Evolutionary conservation across 2,329 filamentous ascomycete species (phyloP).

Genomic region (Ascochyta clinopodiicola): DNA sequence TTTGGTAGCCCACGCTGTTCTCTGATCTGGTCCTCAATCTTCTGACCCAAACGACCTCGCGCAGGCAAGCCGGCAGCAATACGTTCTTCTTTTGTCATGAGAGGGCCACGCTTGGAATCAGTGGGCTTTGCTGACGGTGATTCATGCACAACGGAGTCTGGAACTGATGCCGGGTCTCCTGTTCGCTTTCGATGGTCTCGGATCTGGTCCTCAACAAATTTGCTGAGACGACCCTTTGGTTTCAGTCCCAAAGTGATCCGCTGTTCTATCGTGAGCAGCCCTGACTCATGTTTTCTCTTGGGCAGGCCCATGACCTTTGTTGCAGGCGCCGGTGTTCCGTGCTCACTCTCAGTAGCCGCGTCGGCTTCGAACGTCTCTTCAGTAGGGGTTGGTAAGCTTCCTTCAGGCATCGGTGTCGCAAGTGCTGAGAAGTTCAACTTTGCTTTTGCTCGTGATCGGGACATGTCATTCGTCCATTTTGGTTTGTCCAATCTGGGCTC

Average conservation of each 20-base stretch:
- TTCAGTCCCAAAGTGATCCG: conserved; percentile 33
- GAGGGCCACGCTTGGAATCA: conserved; percentile 17
- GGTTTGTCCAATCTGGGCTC: background rate
- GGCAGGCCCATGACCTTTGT: conserved; percentile 8
- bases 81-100: conserved; percentile 40
- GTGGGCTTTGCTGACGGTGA: conserved; percentile 1
- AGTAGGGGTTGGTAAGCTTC: background rate
- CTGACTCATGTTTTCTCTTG: conserved; percentile 11
- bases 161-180: conserved; percentile 25
- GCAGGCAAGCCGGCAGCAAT: conserved; percentile 32
- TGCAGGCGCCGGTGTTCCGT: background rate
- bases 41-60: conserved; percentile 33
- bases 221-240: conserved; percentile 33
- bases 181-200: conserved; percentile 33
- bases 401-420: background rate
- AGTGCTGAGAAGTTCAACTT: background rate
- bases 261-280: conserved; percentile 34
- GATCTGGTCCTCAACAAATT: conserved; percentile 34
- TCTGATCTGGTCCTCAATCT: conserved; percentile 33
- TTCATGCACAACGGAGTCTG: conserved; percentile 7
- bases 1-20: conserved; percentile 30
- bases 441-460: background rate
- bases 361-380: background rate
- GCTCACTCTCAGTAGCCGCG: background rate
- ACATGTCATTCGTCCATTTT: conserved; percentile 4